Evolutionary conservation across 495 filamentous ascomycete genomes (phyloP).

Genomic region (Annulohypoxylon stygium): DNA sequence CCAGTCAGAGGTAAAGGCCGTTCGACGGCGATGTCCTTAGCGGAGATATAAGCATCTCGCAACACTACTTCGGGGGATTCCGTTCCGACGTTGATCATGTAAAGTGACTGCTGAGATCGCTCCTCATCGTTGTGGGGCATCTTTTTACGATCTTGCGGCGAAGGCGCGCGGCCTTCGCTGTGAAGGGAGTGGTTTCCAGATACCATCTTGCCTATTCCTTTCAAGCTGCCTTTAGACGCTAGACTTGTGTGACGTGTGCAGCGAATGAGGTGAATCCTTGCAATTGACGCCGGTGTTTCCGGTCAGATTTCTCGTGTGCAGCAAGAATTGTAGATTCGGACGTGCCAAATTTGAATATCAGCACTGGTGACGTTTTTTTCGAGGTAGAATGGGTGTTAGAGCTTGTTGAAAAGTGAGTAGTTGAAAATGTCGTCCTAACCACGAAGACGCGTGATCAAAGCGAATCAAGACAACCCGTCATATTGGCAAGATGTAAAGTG

Average conservation of each 20-base stretch:
- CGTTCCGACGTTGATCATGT: slow-evolving; percentile 5
- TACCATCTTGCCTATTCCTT: slow-evolving; percentile 17
- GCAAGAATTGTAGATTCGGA: neutral
- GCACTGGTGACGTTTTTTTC: neutral
- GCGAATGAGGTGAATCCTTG: neutral
- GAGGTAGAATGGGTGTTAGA: neutral
- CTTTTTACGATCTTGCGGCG: neutral
- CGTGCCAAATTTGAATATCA: neutral
- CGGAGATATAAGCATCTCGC: slow-evolving; percentile 32
- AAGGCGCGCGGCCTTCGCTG: neutral
- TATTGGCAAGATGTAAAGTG: slow-evolving; percentile 35
- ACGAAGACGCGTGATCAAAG: slow-evolving; percentile 41
- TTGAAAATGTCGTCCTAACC: slow-evolving; percentile 23
- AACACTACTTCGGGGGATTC: slow-evolving; percentile 31
- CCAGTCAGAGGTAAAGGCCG: slow-evolving; percentile 23
- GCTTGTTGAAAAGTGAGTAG: neutral
- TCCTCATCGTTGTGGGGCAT: slow-evolving; percentile 15
- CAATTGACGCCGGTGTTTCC: neutral
- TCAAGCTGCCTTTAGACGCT: neutral
- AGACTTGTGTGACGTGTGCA: slow-evolving; percentile 19
- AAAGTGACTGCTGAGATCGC: neutral
- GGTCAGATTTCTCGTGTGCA: neutral
- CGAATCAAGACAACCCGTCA: slow-evolving; percentile 34
- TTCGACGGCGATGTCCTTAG: slow-evolving; percentile 38
- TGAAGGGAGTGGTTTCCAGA: neutral